Percentiles rank a stretch among this genome's conserved stretches.
Evolutionary conservation across 2,329 filamentous ascomycete species (phyloP).

Genomic region (Cladophialophora yegresii): DNA sequence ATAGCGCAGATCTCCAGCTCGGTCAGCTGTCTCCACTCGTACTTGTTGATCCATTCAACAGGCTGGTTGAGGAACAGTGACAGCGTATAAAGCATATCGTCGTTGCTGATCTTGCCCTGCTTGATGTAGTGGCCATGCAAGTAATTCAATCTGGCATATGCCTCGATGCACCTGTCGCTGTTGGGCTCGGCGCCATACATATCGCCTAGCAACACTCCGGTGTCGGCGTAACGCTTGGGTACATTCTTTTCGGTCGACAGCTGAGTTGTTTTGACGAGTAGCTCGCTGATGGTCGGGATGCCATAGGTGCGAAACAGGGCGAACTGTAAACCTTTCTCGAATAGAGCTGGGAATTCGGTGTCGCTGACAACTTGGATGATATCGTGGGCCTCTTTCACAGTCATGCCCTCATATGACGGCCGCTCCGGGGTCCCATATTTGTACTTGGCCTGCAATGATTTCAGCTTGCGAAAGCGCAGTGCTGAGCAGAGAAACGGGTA

Average conservation of each 20-base stretch:
- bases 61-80: conserved; percentile 68
- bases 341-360: conserved; percentile 34
- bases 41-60: conserved; percentile 61
- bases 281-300: conserved; percentile 56
- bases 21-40: conserved; percentile 70
- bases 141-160: conserved; percentile 65
- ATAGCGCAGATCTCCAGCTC: conserved; percentile 67
- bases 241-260: conserved; percentile 51
- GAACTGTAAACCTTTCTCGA: conserved; percentile 36
- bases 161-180: conserved; percentile 51
- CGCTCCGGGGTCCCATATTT: conserved; percentile 30
- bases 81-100: conserved; percentile 67
- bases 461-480: conserved; percentile 32
- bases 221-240: conserved; percentile 58
- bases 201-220: conserved; percentile 53
- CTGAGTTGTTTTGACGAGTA: conserved; percentile 55
- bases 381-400: conserved; percentile 43
- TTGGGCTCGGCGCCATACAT: conserved; percentile 44
- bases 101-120: conserved; percentile 61
- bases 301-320: conserved; percentile 54
- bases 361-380: conserved; percentile 30
- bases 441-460: conserved; percentile 29
- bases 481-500: conserved; percentile 33
- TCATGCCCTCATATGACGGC: conserved; percentile 49
- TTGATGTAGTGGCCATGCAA: conserved; percentile 61